A percentile compares a stretch with the other conserved stretches of the same genome.
Evolutionary conservation across 495 filamentous ascomycete species (phyloP).

Genomic region (Penicillium tannophilum): DNA sequence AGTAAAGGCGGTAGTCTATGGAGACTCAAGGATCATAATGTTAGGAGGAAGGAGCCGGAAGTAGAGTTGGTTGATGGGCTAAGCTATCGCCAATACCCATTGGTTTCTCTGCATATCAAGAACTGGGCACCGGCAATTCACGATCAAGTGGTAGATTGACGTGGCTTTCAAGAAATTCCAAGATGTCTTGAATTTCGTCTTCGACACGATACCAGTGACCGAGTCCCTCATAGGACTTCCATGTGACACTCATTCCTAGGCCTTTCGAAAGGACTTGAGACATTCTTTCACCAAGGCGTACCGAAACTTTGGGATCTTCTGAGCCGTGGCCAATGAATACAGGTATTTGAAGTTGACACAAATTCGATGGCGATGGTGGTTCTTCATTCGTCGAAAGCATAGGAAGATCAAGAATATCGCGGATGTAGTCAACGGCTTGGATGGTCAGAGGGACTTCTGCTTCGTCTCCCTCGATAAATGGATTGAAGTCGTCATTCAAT

Average conservation of each 20-base stretch:
- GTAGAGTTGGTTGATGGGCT: no score
- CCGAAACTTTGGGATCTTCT: slow-evolving; percentile 51
- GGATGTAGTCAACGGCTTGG: slow-evolving; percentile 20
- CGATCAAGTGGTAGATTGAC: neutral
- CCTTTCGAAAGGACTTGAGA: slow-evolving; percentile 34
- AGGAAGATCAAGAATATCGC: slow-evolving; percentile 20
- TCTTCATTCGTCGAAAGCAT: slow-evolving; percentile 8
- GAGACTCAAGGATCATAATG: no score
- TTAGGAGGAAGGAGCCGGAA: no score
- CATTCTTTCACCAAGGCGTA: slow-evolving; percentile 46
- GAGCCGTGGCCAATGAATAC: slow-evolving; percentile 57
- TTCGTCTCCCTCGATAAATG: slow-evolving; percentile 20
- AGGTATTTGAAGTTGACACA: slow-evolving; percentile 31
- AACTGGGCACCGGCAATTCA: no score
- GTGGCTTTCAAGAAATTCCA: slow-evolving; percentile 38
- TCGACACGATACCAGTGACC: slow-evolving; percentile 60
- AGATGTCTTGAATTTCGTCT: slow-evolving; percentile 53
- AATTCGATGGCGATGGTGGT: neutral
- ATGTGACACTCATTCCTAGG: slow-evolving; percentile 49
- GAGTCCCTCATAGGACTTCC: slow-evolving; percentile 53
- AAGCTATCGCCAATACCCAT: no score
- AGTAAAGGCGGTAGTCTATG: no score
- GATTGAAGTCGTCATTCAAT: slow-evolving; percentile 8
- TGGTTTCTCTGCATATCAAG: no score
- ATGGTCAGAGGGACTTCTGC: slow-evolving; percentile 6